Conservation (phyloP, 768 basidiomycete genomes). For the Leccinum olivaceopallidum region DNA sequence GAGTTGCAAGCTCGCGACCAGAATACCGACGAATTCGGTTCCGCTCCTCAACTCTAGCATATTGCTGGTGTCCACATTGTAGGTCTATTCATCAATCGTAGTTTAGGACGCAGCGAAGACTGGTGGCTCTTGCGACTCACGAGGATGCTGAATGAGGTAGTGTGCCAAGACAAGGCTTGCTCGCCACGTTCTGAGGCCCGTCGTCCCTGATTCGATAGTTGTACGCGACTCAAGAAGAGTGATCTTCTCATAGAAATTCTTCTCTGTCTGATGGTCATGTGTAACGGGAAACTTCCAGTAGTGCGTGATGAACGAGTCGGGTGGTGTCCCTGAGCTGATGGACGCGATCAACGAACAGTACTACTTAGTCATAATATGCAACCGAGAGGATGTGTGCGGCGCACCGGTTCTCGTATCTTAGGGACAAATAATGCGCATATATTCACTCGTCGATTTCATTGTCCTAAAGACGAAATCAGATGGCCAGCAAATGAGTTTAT, state of each 20-base stretch:
- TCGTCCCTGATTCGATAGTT: conserved; percentile 66
- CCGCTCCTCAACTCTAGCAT: conserved; percentile 80
- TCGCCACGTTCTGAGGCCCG: conserved; percentile 70
- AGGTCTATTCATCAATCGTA: conserved; percentile 1
- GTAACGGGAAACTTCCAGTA: conserved; percentile 47
- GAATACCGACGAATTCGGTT: conserved; percentile 69
- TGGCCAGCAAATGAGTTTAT: neutral
- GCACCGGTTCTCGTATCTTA: conserved; percentile 43
- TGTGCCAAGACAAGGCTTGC: conserved; percentile 68
- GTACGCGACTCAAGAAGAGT: conserved; percentile 76
- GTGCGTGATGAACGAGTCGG: conserved; percentile 62
- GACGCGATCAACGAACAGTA: neutral
- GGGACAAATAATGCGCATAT: conserved; percentile 59
- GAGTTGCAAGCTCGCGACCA: conserved; percentile 59
- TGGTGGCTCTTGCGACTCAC: conserved; percentile 35
- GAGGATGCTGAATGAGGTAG: conserved; percentile 56
- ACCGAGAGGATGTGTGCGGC: conserved; percentile 12
- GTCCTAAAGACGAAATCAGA: conserved; percentile 38
- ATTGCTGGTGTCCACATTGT: conserved; percentile 30
- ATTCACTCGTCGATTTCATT: conserved; percentile 65
- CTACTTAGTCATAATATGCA: neutral
- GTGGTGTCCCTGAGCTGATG: conserved; percentile 29
- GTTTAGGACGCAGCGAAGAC: neutral
- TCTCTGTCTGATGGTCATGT: neutral
- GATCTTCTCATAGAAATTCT: conserved; percentile 37